Percentiles rank a stretch among this genome's conserved stretches.
These are phyloP conservation scores for Auricularia auricula-judae DNA, from an alignment of 768 basidiomycete genomes.

Conservation along the genomic window DNA sequence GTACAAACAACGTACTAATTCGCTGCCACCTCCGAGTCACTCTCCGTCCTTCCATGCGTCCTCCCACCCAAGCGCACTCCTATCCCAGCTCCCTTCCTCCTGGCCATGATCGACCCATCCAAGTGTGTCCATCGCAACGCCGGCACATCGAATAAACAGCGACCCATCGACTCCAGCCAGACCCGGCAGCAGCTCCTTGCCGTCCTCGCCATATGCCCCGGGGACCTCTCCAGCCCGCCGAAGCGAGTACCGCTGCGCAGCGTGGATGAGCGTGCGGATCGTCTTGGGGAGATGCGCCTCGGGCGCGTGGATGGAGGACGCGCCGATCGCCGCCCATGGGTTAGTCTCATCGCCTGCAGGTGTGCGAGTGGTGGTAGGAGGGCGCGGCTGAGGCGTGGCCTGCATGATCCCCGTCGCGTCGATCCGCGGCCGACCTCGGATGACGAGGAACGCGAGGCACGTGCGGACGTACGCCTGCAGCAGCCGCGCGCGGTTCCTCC, in stretches of 20 bases:
- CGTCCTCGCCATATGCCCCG: constrained; percentile 31
- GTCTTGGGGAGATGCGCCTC: constrained; percentile 44
- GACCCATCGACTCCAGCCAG: constrained; percentile 40
- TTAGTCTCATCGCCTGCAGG: constrained; percentile 24
- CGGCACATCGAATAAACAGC: constrained; percentile 46
- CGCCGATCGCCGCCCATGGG: constrained; percentile 41
- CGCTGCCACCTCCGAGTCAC: neutral
- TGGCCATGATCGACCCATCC: constrained; percentile 49
- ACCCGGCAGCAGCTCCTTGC: constrained; percentile 35
- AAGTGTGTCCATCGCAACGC: constrained; percentile 41
- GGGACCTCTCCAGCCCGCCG: constrained; percentile 27
- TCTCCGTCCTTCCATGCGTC: constrained; percentile 36
- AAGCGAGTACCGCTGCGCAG: constrained; percentile 35
- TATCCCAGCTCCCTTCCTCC: constrained; percentile 39
- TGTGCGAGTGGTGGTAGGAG: neutral
- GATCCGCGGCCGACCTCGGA: constrained; percentile 46
- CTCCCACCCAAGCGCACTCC: constrained; percentile 49
- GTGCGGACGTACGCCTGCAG: constrained; percentile 32
- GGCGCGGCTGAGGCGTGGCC: neutral
- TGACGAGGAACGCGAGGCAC: constrained; percentile 23
- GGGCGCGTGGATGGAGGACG: constrained; percentile 34
- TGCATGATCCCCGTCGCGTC: constrained; percentile 19
- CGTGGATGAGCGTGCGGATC: constrained; percentile 36
- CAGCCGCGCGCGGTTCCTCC: constrained; percentile 30
- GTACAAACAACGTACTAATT: neutral